A percentile compares a stretch with the other conserved stretches of the same genome.
phyloP scores from a whole-genome alignment of 495 filamentous ascomycete genomes.

The Astrothelium subdiscretum region DNA sequence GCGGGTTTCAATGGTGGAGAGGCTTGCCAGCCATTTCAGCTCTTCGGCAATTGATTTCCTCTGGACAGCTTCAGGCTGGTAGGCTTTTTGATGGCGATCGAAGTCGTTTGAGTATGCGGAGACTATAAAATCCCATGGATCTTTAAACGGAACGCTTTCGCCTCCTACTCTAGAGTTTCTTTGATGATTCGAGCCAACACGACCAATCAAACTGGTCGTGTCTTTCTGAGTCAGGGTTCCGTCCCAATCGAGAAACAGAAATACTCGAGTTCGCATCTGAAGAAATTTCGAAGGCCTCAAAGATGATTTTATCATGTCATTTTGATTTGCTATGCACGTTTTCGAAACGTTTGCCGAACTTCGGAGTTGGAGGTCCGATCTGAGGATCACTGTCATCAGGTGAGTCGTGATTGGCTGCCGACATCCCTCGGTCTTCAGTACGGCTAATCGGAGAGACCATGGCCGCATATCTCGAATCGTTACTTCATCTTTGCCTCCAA shows the following conservation, averaged over 20 bases:
- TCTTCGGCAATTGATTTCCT: constrained; percentile 9
- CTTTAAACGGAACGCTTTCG: too few relatives aligned
- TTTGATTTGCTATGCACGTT: not conserved
- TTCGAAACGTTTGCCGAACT: not conserved
- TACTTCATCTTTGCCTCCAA: not conserved
- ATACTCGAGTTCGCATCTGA: constrained; percentile 8
- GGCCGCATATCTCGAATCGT: not conserved
- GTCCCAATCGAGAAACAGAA: constrained; percentile 29
- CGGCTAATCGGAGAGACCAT: not conserved
- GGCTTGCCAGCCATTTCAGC: constrained; percentile 13
- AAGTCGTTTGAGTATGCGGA: constrained; percentile 15
- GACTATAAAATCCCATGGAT: constrained; percentile 13
- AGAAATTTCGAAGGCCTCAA: not conserved
- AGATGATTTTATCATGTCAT: not conserved
- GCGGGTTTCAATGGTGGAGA: constrained; percentile 13
- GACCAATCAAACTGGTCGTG: constrained; percentile 22
- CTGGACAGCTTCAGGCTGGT: not conserved
- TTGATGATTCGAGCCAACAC: constrained; percentile 6
- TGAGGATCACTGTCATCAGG: not conserved
- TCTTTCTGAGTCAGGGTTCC: constrained; percentile 27
- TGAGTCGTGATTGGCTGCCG: constrained; percentile 1
- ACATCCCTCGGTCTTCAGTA: not conserved
- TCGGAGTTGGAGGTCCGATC: not conserved
- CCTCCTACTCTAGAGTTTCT: not conserved
- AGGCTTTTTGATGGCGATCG: constrained; percentile 8